Base-by-base conservation (phyloP, 2,329 filamentous ascomycete species). In the Diaporthe australafricana region DNA sequence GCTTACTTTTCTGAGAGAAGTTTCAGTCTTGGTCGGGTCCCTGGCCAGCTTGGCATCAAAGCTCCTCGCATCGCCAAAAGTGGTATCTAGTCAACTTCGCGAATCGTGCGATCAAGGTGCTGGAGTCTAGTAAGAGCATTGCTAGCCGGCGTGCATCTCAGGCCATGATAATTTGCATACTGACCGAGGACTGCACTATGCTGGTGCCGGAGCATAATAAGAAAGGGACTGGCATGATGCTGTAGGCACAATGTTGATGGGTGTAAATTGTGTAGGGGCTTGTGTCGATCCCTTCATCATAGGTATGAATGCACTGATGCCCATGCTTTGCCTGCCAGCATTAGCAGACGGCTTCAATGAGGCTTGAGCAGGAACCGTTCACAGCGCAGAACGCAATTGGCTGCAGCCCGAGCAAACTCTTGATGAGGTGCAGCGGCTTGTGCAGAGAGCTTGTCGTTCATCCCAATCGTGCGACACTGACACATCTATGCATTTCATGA, bases 381-480 rank as follows among this genome's bases (percentile, higher is more conserved):
- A 20, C 45, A 38, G 60, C 12, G 8, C 14, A 38, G 60, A 17
- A 22, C 42, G 30, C 22, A 65, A 65, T 50, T 65, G 60, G 60
- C 60, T 48, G 42, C 60, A 40, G 14, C 14, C 14, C 6, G 38
- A 40, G 14, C 38, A 35, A 20, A 48, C 22, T 48, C 20, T 20
- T 50, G 42, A 38, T 48, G 27, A 47, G 32, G 42, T 17, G 60
- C 40, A 30, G 60, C 60, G 30, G 38, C 48, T n/a, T 16, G 6
- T n/a, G 40, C n/a, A 50, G 60, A 11, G 60, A 25, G 25, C 27
- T 66, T 67, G 27, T 38, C 63, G 38, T 67, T 67, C 69, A 48
- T 71, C 69, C 50, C 60, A 67, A 38, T 38, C 50, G 32, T 66
- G 60, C 32, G 50, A 48, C 57, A 40, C 7, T 45, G 57, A 57